phyloP scores from a whole-genome alignment of 1,284 basidiomycete genomes.

The Marasmius tenuissimus region DNA sequence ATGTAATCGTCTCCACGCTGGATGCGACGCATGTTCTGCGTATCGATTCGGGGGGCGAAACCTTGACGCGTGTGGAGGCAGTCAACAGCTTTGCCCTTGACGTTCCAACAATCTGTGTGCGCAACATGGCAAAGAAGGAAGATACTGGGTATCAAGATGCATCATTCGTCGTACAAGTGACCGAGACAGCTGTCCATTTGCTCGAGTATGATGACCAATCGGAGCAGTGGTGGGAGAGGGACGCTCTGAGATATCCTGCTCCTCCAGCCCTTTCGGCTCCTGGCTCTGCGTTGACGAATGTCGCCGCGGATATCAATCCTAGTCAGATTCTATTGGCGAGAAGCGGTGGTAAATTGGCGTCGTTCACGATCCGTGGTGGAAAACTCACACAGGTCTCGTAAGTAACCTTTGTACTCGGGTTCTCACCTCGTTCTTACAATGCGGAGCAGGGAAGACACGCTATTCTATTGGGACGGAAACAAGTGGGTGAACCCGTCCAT shows the following conservation, averaged over 20 bases:
- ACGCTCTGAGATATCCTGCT: neutral
- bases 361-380: conserved; percentile 41
- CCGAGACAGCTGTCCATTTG: conserved; percentile 52
- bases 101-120: conserved; percentile 65
- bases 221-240: conserved; percentile 20
- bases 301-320: conserved; percentile 65
- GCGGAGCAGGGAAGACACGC: neutral
- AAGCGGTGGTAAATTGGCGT: conserved; percentile 53
- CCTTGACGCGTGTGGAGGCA: conserved; percentile 38
- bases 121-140: conserved; percentile 47
- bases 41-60: conserved; percentile 38
- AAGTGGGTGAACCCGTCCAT: neutral
- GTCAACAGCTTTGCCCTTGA: conserved; percentile 40
- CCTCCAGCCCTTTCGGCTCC: conserved; percentile 15
- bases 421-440: neutral
- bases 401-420: neutral
- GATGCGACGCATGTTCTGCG: conserved; percentile 52
- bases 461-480: neutral
- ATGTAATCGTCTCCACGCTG: conserved; percentile 60
- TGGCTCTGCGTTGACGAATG: conserved; percentile 39
- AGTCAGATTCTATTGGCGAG: conserved; percentile 70
- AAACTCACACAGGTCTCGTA: neutral
- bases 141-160: conserved; percentile 48
- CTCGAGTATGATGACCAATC: conserved; percentile 48
- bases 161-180: conserved; percentile 70